Conservation (phyloP, 2,329 filamentous ascomycete genomes). For the Botryosphaeria agaves region DNA sequence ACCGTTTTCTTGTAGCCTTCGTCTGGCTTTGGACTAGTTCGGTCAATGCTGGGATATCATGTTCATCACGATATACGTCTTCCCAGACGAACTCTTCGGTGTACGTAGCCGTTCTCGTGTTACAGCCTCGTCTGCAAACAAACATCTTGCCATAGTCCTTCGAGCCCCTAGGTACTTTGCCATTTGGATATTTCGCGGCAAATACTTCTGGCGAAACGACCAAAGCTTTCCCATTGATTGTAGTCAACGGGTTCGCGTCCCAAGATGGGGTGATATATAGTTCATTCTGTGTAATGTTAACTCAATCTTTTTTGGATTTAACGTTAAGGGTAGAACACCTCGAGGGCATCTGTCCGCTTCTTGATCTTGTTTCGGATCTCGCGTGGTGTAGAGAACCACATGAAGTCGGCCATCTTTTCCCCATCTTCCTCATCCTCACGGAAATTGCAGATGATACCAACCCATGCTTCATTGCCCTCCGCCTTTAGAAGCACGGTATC, state of each 20-base stretch:
- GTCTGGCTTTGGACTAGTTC: slow-evolving; percentile 55
- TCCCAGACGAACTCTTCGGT: slow-evolving; percentile 91
- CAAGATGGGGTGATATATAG: slow-evolving; percentile 79
- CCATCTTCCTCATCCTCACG: slow-evolving; percentile 54
- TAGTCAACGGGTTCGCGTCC: slow-evolving; percentile 71
- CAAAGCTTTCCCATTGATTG: slow-evolving; percentile 77
- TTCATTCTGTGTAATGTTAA: slow-evolving; percentile 46
- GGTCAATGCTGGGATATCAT: slow-evolving; percentile 49
- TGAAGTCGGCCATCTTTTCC: slow-evolving; percentile 66
- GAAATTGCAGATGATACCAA: slow-evolving; percentile 76
- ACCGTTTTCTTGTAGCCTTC: slow-evolving; percentile 46
- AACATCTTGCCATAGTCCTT: slow-evolving; percentile 74
- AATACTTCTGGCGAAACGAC: slow-evolving; percentile 61
- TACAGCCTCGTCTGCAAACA: slow-evolving; percentile 76
- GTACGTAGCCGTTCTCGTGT: slow-evolving; percentile 75
- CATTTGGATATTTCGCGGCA: slow-evolving; percentile 50
- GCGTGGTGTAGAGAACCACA: slow-evolving; percentile 90
- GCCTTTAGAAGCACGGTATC: slow-evolving; percentile 79
- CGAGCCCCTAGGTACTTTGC: slow-evolving; percentile 54
- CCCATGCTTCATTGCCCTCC: slow-evolving; percentile 82
- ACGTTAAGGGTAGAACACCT: too few species aligned
- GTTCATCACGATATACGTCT: slow-evolving; percentile 52
- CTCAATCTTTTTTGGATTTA: too few species aligned
- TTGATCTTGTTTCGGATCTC: slow-evolving; percentile 73
- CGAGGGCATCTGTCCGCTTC: slow-evolving; percentile 63